phyloP scores from a whole-genome alignment of 208 protist species.

The Spongospora subterranea region DNA sequence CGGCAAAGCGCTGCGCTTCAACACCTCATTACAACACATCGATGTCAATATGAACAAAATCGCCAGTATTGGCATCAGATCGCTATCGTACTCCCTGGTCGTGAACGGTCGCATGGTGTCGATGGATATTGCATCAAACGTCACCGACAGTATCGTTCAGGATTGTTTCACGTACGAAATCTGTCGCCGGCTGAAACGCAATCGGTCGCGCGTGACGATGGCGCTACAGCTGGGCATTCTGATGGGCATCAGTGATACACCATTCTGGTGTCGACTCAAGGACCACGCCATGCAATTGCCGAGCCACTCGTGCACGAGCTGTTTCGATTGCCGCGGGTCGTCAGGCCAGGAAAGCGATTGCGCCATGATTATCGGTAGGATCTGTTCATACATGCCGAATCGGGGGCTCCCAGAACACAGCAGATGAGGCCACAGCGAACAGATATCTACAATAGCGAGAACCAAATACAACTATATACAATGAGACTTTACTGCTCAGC shows the following conservation, averaged over 20 bases:
- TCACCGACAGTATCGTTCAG: slow-evolving; percentile 20
- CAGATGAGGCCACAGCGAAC: too few species aligned
- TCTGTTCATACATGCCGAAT: too few species aligned
- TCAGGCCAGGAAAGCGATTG: too few species aligned
- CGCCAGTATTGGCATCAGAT: neutral
- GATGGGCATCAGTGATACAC: neutral
- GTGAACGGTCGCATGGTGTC: slow-evolving; percentile 20
- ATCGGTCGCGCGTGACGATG: slow-evolving; percentile 15
- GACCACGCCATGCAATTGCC: neutral
- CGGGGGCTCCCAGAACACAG: too few species aligned
- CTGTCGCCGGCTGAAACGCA: neutral
- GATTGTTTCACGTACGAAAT: slow-evolving; percentile 48
- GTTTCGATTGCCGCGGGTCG: slow-evolving; percentile 6
- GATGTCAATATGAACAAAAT: slow-evolving; percentile 46
- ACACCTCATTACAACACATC: slow-evolving; percentile 3
- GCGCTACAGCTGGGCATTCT: neutral
- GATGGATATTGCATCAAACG: neutral
- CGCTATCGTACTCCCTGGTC: neutral
- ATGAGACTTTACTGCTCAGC: too few species aligned
- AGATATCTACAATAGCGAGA: too few species aligned
- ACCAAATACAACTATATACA: too few species aligned
- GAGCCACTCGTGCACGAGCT: slow-evolving; percentile 2
- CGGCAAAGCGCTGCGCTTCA: neutral
- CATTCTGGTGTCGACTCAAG: neutral
- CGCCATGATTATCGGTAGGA: too few species aligned